These are phyloP conservation scores for Styphnolobium japonicum DNA, from an alignment of 306 rosid species.

Conservation along the genomic window DNA sequence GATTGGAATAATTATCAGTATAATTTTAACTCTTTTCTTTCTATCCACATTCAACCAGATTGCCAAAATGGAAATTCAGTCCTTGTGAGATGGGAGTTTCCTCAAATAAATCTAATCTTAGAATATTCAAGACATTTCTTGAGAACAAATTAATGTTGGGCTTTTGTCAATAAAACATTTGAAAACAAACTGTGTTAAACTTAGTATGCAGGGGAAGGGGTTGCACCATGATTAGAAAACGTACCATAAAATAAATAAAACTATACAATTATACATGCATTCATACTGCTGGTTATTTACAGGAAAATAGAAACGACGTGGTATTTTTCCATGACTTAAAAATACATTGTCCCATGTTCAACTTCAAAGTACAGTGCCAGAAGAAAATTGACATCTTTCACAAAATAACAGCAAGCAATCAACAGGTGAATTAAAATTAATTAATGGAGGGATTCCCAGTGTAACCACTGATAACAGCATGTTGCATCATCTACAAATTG, in stretches of 20 bases:
- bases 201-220: neutral
- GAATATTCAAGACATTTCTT: neutral
- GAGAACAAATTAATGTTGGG: neutral
- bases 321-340: neutral
- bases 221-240: neutral
- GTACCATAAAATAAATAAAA: neutral
- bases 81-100: neutral
- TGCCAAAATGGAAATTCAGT: neutral
- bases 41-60: conserved; percentile 18
- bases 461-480: neutral
- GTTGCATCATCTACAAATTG: neutral
- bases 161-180: neutral
- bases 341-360: neutral
- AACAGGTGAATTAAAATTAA: neutral
- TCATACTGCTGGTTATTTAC: neutral
- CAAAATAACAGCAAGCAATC: neutral
- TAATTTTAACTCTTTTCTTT: conserved; percentile 7
- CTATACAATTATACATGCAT: neutral
- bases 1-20: neutral
- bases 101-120: neutral
- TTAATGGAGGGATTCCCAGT: neutral
- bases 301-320: neutral
- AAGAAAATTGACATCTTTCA: neutral
- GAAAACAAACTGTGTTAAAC: neutral
- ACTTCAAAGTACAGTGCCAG: neutral